phyloP scores from a whole-genome alignment of 768 basidiomycete genomes.

The Crucibulum laeve region DNA sequence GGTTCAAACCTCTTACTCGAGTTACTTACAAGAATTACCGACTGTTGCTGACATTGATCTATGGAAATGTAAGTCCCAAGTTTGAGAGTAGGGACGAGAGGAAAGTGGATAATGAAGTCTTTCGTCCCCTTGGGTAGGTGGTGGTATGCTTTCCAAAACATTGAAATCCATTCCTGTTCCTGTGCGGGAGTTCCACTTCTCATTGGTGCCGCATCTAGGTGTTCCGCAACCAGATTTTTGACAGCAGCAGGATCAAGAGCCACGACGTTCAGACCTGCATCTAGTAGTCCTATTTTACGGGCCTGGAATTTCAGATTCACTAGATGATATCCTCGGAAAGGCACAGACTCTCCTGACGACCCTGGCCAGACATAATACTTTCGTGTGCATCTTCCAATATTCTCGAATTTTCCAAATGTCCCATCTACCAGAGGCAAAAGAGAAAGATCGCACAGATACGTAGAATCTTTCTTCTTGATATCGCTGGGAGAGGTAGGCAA shows the following conservation, averaged over 20 bases:
- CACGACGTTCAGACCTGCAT: neutral
- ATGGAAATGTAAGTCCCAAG: too few species aligned
- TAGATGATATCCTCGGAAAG: neutral
- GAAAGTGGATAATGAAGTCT: neutral
- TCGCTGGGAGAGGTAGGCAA: conserved; percentile 1
- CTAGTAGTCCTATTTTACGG: neutral
- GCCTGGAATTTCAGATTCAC: neutral
- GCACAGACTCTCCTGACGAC: neutral
- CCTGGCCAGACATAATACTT: neutral
- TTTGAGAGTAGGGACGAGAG: conserved; percentile 19
- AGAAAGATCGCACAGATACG: conserved; percentile 20
- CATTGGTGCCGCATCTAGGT: neutral
- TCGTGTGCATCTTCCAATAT: neutral
- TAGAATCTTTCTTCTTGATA: conserved; percentile 6
- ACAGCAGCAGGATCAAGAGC: neutral
- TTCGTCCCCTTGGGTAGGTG: conserved; percentile 17
- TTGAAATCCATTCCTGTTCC: neutral
- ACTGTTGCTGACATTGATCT: too few species aligned
- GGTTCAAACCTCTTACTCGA: too few species aligned
- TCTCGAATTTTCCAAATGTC: conserved; percentile 27
- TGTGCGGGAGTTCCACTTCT: neutral
- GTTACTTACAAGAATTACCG: too few species aligned
- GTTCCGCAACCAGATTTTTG: neutral
- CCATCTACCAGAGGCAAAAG: too few species aligned
- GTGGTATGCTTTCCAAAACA: conserved; percentile 23